Evolutionary conservation across 768 basidiomycete species (phyloP), one percentile per base, ranked within the genome.

Genomic region (Agaricus bisporus): DNA sequence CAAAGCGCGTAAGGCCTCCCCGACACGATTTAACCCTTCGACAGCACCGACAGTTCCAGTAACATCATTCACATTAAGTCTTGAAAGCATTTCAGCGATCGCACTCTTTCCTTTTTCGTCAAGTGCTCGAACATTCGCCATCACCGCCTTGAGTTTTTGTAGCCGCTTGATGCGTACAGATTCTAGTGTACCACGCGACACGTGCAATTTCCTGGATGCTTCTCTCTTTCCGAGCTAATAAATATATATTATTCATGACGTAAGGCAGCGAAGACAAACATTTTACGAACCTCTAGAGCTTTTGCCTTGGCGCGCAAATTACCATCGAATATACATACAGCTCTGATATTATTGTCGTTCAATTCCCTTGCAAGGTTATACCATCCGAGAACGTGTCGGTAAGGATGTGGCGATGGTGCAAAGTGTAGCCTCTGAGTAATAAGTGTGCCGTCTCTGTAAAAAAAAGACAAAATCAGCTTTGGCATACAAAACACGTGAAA

Each of bases 381-480:
- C 91, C 91, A 93, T 17, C 88, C 85, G 3, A 88, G 68, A 18
- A 92, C 74, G 66, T 93, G 91, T 28, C 85, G 78, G 59, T 82
- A 73, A 0, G 69, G 71, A 62, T 89, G 82, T 1, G 83, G 81
- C 48, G 75, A 68, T 12, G 76, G 83, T 0, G 83, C 77, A 66
- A 84, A 93, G 62, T 91, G 87, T 42, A 91, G 75, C 20, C 90
- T 80, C 63, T 90, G 88, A 0, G 90, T 93, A 62, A 93, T 77
- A 53, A 93, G 83, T 6, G 90, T 93, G 43, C 84, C 91, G 75
- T 93, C 91, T 41, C 91, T 92, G 60, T 49, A 18, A 50, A 45
- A 53, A 57, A 56, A 38, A 44, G n/a, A 47, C 45, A 25, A 49
- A 25, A 46, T 26, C 54, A n/a, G 44, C 22, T 12, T 26, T 14